phyloP scores from a whole-genome alignment of 1,284 basidiomycete genomes.

The Apiotrichum akiyoshidainum region DNA sequence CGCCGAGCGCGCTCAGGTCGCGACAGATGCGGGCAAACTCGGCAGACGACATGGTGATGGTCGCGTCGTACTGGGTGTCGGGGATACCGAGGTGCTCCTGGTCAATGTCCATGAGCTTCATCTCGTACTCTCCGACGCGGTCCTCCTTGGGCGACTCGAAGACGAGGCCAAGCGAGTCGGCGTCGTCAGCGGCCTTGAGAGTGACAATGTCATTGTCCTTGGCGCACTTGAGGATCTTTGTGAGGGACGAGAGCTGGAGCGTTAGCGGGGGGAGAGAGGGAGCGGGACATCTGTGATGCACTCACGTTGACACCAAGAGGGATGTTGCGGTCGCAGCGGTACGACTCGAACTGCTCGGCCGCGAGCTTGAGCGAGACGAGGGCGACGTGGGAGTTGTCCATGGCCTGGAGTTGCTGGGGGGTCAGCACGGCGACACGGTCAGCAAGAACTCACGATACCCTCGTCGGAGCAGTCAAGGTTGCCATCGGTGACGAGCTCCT shows the following conservation, averaged over 20 bases:
- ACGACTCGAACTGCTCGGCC: conserved; percentile 75
- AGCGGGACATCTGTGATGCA: not conserved
- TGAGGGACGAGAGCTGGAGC: conserved; percentile 68
- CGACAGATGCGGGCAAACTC: conserved; percentile 93
- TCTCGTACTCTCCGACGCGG: conserved; percentile 94
- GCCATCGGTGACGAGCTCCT: conserved; percentile 94
- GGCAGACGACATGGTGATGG: conserved; percentile 77
- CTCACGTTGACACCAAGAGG: conserved; percentile 78
- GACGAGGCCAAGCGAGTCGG: conserved; percentile 80
- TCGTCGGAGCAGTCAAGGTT: conserved; percentile 98
- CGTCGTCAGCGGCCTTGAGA: conserved; percentile 87
- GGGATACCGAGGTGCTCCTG: conserved; percentile 92
- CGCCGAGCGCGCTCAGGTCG: conserved; percentile 87
- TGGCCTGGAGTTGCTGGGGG: conserved; percentile 81
- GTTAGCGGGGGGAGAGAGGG: not conserved
- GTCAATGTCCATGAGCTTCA: conserved; percentile 99
- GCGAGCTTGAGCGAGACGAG: conserved; percentile 70
- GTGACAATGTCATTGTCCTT: conserved; percentile 94
- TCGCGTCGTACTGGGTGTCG: conserved; percentile 97
- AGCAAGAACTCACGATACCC: conserved; percentile 68
- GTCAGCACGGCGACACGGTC: conserved; percentile 38
- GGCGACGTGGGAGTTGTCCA: conserved; percentile 99
- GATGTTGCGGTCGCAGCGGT: conserved; percentile 94
- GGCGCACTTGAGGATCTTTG: conserved; percentile 95
- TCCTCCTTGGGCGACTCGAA: conserved; percentile 91